Percentiles rank a stretch among this genome's conserved stretches.
Evolutionary conservation across 768 basidiomycete genomes (phyloP).

Genomic region (Candolleomyces aberdarensis): DNA sequence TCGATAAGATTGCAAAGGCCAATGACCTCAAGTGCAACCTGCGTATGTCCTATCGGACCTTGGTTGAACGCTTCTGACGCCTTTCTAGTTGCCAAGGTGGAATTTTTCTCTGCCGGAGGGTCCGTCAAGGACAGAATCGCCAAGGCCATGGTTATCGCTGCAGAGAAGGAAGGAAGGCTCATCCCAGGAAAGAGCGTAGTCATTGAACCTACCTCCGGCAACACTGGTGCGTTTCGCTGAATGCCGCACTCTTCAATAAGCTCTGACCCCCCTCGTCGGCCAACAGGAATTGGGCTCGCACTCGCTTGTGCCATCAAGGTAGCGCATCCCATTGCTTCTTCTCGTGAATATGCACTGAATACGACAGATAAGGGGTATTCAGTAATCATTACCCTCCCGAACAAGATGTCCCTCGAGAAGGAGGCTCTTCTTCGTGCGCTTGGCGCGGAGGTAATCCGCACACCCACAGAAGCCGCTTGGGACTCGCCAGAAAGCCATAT

Average conservation of each 20-base stretch:
- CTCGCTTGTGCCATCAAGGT: constrained; percentile 95
- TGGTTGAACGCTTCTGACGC: neutral
- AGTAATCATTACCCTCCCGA: constrained; percentile 85
- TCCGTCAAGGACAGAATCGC: constrained; percentile 97
- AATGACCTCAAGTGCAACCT: constrained; percentile 88
- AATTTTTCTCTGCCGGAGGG: constrained; percentile 88
- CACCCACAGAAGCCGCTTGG: constrained; percentile 86
- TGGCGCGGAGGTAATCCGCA: constrained; percentile 93
- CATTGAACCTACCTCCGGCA: constrained; percentile 94
- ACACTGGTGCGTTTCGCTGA: constrained; percentile 63
- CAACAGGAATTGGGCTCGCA: constrained; percentile 85
- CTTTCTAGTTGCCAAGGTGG: constrained; percentile 76
- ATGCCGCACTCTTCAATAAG: neutral
- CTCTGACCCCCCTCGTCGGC: neutral
- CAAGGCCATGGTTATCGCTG: constrained; percentile 94
- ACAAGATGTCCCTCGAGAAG: constrained; percentile 96
- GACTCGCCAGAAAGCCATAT: constrained; percentile 90
- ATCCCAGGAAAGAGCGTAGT: constrained; percentile 86
- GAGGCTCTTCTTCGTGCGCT: constrained; percentile 87
- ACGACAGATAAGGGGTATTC: constrained; percentile 88
- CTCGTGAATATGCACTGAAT: constrained; percentile 55
- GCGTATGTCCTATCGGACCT: constrained; percentile 45
- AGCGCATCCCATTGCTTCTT: constrained; percentile 14
- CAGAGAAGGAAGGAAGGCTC: constrained; percentile 83
- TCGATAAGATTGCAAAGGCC: constrained; percentile 71